Percentiles rank a stretch among this genome's conserved stretches.
Evolutionary conservation across 805 yeast genomes (phyloP).

Genomic region (Diddensiella transvaalensis): DNA sequence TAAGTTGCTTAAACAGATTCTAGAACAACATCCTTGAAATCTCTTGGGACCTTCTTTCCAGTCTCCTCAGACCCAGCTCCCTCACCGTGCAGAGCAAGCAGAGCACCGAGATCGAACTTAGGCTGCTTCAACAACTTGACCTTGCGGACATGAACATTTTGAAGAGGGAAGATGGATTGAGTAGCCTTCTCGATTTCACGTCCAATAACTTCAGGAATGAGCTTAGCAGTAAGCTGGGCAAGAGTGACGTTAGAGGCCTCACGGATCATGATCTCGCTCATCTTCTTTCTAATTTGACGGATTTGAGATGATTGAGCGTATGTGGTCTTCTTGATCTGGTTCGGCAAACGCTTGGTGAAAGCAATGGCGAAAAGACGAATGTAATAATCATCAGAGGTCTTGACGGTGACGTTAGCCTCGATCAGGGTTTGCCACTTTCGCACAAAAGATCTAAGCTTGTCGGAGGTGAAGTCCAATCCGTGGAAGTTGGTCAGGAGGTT

Average conservation of each 20-base stretch:
- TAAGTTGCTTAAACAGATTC: conserved; percentile 85
- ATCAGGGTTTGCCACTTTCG: conserved; percentile 99
- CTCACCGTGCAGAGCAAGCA: conserved; percentile 97
- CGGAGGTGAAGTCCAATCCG: conserved; percentile 97
- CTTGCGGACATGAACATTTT: conserved; percentile 98
- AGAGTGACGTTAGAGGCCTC: conserved; percentile 93
- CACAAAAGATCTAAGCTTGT: conserved; percentile 94
- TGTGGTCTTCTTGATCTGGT: conserved; percentile 96
- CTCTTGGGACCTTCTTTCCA: conserved; percentile 92
- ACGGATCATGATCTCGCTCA: conserved; percentile 92
- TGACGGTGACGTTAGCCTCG: conserved; percentile 97
- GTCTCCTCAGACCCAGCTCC: conserved; percentile 84
- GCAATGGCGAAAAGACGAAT: conserved; percentile 96
- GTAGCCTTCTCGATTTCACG: conserved; percentile 98
- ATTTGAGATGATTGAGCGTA: conserved; percentile 97
- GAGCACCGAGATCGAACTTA: conserved; percentile 95
- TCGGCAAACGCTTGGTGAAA: conserved; percentile 96
- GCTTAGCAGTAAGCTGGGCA: conserved; percentile 94
- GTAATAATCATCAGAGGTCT: conserved; percentile 96
- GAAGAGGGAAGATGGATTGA: conserved; percentile 92
- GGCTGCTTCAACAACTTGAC: conserved; percentile 98
- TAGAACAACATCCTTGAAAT: conserved; percentile 98
- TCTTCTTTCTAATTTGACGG: conserved; percentile 95
- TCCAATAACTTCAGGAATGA: conserved; percentile 98
- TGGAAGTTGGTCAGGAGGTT: conserved; percentile 99